A percentile compares a stretch with the other conserved stretches of the same genome.
These are phyloP conservation scores for Pichia kluyveri DNA, from an alignment of 805 yeast genomes.

Conservation along the genomic window DNA sequence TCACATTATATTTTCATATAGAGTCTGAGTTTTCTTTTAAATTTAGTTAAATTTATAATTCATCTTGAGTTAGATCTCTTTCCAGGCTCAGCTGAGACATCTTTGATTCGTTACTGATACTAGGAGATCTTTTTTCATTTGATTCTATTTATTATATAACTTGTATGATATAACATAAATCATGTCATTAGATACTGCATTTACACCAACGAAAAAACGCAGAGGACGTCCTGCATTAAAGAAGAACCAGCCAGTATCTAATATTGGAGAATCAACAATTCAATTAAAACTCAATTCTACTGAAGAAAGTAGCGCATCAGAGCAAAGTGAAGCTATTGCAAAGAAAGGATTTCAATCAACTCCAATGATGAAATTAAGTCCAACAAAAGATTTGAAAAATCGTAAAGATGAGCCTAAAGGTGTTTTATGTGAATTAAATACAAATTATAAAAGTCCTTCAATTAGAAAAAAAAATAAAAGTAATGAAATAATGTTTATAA, in stretches of 20 bases:
- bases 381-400: slow-evolving; percentile 4
- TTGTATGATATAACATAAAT: no score
- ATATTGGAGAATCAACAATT: slow-evolving; percentile 21
- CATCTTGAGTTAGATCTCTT: no score
- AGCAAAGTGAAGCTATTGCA: slow-evolving; percentile 22
- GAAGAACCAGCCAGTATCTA: slow-evolving; percentile 10
- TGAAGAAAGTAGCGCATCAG: slow-evolving; percentile 14
- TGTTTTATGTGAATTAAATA: neutral
- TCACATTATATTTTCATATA: neutral
- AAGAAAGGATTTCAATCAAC: slow-evolving; percentile 23
- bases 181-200: neutral
- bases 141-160: no score
- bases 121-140: no score
- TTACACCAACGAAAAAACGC: slow-evolving; percentile 11
- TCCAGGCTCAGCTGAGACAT: neutral
- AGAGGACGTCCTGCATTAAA: slow-evolving; percentile 25
- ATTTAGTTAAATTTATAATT: no score
- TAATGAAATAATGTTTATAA: neutral
- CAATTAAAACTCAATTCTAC: slow-evolving; percentile 15
- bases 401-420: neutral
- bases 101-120: no score
- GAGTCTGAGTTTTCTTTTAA: neutral
- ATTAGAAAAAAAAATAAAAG: neutral
- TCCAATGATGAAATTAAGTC: slow-evolving; percentile 27
- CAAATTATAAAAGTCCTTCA: neutral